Evolutionary conservation across 2,329 filamentous ascomycete species (phyloP), one percentile per base, ranked within the genome.

Genomic region (Coniochaeta ligniaria): DNA sequence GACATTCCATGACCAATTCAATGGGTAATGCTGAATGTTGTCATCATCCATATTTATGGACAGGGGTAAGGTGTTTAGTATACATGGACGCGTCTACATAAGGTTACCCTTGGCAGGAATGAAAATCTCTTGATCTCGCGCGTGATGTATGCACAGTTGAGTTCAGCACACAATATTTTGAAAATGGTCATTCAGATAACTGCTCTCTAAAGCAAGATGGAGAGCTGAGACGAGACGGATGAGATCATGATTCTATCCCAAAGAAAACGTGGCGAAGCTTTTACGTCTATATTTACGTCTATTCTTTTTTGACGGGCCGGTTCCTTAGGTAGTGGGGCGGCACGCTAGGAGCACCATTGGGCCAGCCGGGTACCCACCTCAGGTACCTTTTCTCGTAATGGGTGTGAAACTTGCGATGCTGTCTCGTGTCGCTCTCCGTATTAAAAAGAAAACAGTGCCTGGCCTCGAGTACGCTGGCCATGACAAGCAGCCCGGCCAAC

Each of bases 381-480:
- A n/a, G n/a, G n/a, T n/a, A n/a, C n/a, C n/a, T n/a, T n/a, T n/a
- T 63, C 61, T 69, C 67, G 65, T 68, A 66, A 66, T n/a, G 61
- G 47, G 41, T 3, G 9, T 7, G 45, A 52, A 24, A 60, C 12
- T 35, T 68, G 65, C 63, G 58, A 61, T 55, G n/a, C 2, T 24
- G 61, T 57, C n/a, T 33, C 57, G 17, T 66, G n/a, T 50, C 33
- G 60, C 50, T 60, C 59, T 47, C 67, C 67, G 67, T 66, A 69
- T 14, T 47, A 5, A 28, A 26, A 52, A 24, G 47, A 52, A 52
- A 52, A 52, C 47, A 52, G 47, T 26, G 26, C 14, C 8, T 26
- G 9, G 45, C 14, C 43, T 47, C 43, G 43, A 47, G 8, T 47
- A 17, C 43, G 28, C 28, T 31, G 5, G 41, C 43, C 43, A 26